Evolutionary conservation across 2,329 filamentous ascomycete species (phyloP).

Genomic region (Ramularia endophylla): DNA sequence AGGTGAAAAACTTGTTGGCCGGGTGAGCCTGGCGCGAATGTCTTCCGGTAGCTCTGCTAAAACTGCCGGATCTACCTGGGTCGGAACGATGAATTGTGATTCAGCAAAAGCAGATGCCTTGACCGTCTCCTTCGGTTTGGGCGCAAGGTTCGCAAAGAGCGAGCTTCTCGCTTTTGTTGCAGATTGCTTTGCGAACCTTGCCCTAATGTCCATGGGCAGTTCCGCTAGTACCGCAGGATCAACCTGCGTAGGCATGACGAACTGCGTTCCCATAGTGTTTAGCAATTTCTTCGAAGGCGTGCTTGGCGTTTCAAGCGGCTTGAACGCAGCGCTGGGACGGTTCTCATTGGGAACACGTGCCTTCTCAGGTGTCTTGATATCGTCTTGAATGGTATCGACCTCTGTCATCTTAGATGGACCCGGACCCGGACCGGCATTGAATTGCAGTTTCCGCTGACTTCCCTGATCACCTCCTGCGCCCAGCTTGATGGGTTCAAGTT

Average conservation of each 20-base stretch:
- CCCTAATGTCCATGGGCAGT: conserved; percentile 75
- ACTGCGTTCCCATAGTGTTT: conserved; percentile 83
- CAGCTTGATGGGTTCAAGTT: conserved; percentile 71
- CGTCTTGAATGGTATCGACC: conserved; percentile 42
- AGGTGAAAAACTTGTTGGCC: background rate
- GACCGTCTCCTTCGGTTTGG: background rate
- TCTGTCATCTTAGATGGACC: conserved; percentile 18
- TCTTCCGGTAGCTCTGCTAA: conserved; percentile 3
- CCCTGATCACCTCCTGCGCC: conserved; percentile 53
- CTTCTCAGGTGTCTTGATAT: conserved; percentile 36
- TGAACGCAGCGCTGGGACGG: conserved; percentile 32
- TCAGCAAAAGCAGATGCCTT: too few species aligned
- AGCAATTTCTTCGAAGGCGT: conserved; percentile 59
- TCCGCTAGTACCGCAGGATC: conserved; percentile 79
- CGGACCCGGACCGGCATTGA: conserved; percentile 51
- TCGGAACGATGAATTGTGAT: conserved; percentile 82
- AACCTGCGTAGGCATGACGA: conserved; percentile 77
- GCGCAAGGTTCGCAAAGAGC: background rate
- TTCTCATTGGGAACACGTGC: conserved; percentile 21
- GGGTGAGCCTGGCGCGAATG: conserved; percentile 1
- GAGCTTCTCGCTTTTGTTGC: conserved; percentile 1
- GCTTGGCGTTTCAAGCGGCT: conserved; percentile 20
- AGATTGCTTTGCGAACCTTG: conserved; percentile 60
- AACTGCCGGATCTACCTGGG: conserved; percentile 62
- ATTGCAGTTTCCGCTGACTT: conserved; percentile 74